Evolutionary conservation across 345 rosid genomes (phyloP).

Genomic region (Microthlaspi erraticum): DNA sequence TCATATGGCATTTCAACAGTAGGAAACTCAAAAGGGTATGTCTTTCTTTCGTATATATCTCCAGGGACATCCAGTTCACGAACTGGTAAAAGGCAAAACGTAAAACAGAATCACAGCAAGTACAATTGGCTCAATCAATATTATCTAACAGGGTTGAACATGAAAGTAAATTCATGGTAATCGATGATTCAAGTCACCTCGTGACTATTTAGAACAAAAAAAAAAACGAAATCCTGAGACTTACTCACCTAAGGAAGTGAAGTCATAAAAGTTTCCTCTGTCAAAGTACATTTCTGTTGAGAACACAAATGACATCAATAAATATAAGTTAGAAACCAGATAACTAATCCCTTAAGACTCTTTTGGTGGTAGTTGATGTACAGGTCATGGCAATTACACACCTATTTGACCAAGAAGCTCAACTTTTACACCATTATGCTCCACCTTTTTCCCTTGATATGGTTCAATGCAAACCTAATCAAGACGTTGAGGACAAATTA

Average conservation of each 20-base stretch:
- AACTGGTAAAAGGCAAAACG: slow-evolving; percentile 54
- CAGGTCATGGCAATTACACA: slow-evolving; percentile 36
- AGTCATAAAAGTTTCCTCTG: slow-evolving; percentile 94
- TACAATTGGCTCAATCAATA: background rate
- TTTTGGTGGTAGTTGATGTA: slow-evolving; percentile 4
- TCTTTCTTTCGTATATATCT: slow-evolving; percentile 84
- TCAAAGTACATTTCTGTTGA: slow-evolving; percentile 92
- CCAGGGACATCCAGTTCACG: slow-evolving; percentile 98
- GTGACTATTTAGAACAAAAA: background rate
- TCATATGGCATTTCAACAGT: slow-evolving; percentile 99
- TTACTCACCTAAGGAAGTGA: slow-evolving; percentile 91
- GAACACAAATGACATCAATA: slow-evolving; percentile 33
- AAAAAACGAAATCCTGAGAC: slow-evolving; percentile 7
- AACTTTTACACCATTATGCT: slow-evolving; percentile 92
- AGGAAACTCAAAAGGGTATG: slow-evolving; percentile 92
- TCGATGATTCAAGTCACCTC: background rate
- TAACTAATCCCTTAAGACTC: slow-evolving; percentile 6
- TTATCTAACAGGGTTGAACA: background rate
- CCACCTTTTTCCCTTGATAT: slow-evolving; percentile 91
- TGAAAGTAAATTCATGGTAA: background rate
- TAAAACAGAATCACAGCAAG: background rate
- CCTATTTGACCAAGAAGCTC: slow-evolving; percentile 99
- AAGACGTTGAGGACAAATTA: background rate
- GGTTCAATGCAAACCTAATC: slow-evolving; percentile 84
- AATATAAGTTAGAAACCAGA: slow-evolving; percentile 14